Base-by-base conservation (phyloP, 495 filamentous ascomycete species). In the Achaetomiella virescens region DNA sequence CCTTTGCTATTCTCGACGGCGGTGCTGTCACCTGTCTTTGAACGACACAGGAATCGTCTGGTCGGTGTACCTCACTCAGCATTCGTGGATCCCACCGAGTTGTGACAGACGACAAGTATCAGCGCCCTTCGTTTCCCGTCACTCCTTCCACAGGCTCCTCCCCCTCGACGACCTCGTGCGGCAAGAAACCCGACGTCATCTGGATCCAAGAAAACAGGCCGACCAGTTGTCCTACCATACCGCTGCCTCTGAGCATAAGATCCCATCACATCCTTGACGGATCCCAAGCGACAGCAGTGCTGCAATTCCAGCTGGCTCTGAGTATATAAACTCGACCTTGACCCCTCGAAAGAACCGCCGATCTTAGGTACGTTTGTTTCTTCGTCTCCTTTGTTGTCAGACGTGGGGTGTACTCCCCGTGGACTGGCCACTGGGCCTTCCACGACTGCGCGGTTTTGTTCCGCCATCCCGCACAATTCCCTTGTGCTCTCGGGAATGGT, bases 281-380 rank as follows among this genome's bases (percentile, higher is more conserved):
- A 67, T 65, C 60, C 59, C 45, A 56, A 43, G 52, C 52, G 58
- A 62, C 66, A 70, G 67, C 69, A 62, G 67, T 58, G 67, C 67
- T 72, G 63, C 60, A 60, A 33, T 40, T 37, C 67, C 62, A 70
- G 67, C 64, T 68, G 69, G 70, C 60, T 62, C 71, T 71, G 73
- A 70, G 54, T 54, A 57, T 44, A 58, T 54, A 56, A 52, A 52
- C 43, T 49, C 52, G 55, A 33, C 52, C 46, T 37, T 48, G 35
- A 46, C 25, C 42, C 46, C 45, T 43, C 11, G 40, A 48, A 41
- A 24, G 33, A 58, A 15, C 52, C 47, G 36, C 22, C 54, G 27
- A 45, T 44, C 18, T 17, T 1, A 55, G 59, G 56, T 62, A 58
- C 31, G 60, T 64, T 31, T 22, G 41, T 54, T 44, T 18, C 7